Conservation (phyloP, 129 eudicot genomes). For the Gnaphalium uliginosum region DNA sequence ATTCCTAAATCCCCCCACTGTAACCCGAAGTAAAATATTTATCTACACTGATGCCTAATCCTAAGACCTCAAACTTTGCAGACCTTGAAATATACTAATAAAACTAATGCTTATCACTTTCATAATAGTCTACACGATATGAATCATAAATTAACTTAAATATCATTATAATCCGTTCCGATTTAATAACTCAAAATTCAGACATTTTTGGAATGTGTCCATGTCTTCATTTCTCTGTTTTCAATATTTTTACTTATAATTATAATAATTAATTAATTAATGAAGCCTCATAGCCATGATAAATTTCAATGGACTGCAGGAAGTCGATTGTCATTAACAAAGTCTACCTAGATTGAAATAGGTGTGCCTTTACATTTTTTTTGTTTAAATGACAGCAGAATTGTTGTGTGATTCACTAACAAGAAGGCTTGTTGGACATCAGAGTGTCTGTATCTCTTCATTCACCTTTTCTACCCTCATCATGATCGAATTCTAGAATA, state of each 20-base stretch:
- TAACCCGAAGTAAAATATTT: no score
- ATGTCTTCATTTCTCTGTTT: background rate
- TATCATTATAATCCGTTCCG: background rate
- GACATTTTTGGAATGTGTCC: background rate
- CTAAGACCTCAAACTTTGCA: no score
- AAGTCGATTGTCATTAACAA: conserved; percentile 2
- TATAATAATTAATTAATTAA: conserved; percentile 5
- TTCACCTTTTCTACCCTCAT: background rate
- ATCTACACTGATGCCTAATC: no score
- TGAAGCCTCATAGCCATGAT: background rate
- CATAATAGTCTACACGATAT: background rate
- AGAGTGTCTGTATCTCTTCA: background rate
- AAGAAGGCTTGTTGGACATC: background rate
- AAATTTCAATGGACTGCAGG: background rate
- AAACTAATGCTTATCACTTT: no score
- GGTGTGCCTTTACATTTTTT: background rate
- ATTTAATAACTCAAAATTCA: background rate
- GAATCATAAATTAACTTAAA: no score
- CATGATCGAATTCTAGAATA: background rate
- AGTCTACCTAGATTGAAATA: background rate
- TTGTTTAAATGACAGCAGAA: background rate
- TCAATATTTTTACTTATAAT: background rate
- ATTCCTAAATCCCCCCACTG: no score
- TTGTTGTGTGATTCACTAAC: background rate
- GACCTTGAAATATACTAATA: no score